Evolutionary conservation across 495 filamentous ascomycete genomes (phyloP).

Genomic region (Hypomontagnella monticulosa): DNA sequence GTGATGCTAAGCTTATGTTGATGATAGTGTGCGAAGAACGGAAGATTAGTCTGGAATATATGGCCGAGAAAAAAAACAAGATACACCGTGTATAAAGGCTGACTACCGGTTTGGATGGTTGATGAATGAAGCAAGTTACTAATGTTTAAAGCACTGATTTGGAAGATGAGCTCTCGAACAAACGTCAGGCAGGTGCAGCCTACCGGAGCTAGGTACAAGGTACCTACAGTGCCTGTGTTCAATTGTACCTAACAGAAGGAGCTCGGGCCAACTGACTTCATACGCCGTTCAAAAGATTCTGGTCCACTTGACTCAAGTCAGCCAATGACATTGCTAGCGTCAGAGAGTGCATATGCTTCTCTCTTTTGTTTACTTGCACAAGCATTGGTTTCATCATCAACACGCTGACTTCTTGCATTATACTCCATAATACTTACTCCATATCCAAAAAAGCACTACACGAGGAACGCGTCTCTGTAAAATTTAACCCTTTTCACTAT

Average conservation of each 20-base stretch:
- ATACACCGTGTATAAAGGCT: neutral
- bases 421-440: constrained; percentile 16
- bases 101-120: constrained; percentile 5
- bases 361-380: constrained; percentile 44
- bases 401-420: constrained; percentile 26
- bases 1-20: neutral
- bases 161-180: constrained; percentile 26
- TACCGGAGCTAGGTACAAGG: constrained; percentile 7
- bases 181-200: constrained; percentile 54
- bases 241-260: neutral
- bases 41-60: constrained; percentile 9
- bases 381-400: constrained; percentile 29
- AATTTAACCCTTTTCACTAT: neutral
- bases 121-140: neutral
- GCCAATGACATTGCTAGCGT: constrained; percentile 19
- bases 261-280: neutral
- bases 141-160: neutral
- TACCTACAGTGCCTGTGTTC: constrained; percentile 4
- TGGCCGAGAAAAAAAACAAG: neutral
- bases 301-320: constrained; percentile 1
- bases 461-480: constrained; percentile 22
- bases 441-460: constrained; percentile 21
- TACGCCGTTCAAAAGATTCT: neutral
- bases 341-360: constrained; percentile 5
- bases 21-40: constrained; percentile 2